Conservation (phyloP, 257 asterid genomes). For the Nicotiana attenuata region DNA sequence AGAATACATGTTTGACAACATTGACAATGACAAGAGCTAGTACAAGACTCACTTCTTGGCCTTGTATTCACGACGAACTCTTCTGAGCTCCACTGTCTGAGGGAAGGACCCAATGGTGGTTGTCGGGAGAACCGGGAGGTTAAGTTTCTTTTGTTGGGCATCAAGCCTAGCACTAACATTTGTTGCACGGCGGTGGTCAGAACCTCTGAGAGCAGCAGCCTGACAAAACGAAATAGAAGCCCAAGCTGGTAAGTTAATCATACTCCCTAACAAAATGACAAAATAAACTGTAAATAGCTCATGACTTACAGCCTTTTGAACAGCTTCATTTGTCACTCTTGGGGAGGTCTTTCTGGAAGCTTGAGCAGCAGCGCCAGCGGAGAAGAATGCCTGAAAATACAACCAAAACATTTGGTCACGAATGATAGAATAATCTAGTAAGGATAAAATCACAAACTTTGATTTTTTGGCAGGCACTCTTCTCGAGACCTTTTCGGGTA, state of each 20-base stretch:
- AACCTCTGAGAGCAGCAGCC: constrained; percentile 87
- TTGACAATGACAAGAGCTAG: neutral
- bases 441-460: neutral
- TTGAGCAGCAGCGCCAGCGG: constrained; percentile 81
- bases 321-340: constrained; percentile 81
- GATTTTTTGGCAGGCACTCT: neutral
- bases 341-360: constrained; percentile 96
- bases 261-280: no score
- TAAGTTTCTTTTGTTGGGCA: constrained; percentile 93
- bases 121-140: constrained; percentile 95
- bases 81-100: constrained; percentile 82
- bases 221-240: constrained; percentile 5
- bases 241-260: no score
- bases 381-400: constrained; percentile 59
- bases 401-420: neutral
- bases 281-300: neutral
- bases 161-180: constrained; percentile 87
- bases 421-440: no score
- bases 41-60: constrained; percentile 66
- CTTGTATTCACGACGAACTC: constrained; percentile 96
- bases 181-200: constrained; percentile 96
- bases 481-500: neutral
- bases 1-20: constrained; percentile 2
- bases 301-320: constrained; percentile 89
- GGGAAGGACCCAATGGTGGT: constrained; percentile 98